Evolutionary conservation across 179 eudicot species (phyloP).

Genomic region (Vitellaria paradoxa): DNA sequence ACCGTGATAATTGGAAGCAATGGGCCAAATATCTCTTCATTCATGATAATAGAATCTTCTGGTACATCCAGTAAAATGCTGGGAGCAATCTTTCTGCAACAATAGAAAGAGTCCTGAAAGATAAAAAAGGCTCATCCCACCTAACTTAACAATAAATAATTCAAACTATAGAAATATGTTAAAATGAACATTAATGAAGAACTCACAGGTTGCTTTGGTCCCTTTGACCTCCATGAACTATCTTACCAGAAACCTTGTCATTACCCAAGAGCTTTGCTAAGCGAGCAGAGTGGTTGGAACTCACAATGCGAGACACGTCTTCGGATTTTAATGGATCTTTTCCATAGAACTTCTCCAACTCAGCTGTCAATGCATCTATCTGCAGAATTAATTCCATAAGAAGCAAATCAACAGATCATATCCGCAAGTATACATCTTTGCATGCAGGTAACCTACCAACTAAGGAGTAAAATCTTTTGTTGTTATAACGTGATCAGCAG

Average conservation of each 20-base stretch:
- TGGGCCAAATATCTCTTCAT: constrained; percentile 89
- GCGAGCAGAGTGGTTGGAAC: constrained; percentile 56
- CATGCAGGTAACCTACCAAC: constrained; percentile 40
- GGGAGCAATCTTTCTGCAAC: constrained; percentile 68
- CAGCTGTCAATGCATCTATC: constrained; percentile 58
- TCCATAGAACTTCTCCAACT: constrained; percentile 58
- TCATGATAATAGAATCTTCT: constrained; percentile 67
- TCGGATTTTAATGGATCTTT: constrained; percentile 59
- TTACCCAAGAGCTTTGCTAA: constrained; percentile 62
- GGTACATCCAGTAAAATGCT: constrained; percentile 84
- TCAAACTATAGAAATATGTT: not conserved
- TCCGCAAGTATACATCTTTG: not conserved
- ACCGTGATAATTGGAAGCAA: constrained; percentile 87
- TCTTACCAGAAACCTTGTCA: constrained; percentile 56
- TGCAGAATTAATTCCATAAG: constrained; percentile 27
- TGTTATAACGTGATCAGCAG: constrained; percentile 79
- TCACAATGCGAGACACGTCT: constrained; percentile 69
- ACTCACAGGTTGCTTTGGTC: constrained; percentile 61
- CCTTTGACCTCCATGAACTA: constrained; percentile 75
- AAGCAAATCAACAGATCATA: not conserved
- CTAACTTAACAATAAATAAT: not conserved
- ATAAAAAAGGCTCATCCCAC: not conserved
- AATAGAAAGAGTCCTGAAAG: not conserved
- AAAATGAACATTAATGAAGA: constrained; percentile 6
- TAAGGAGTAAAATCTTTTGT: constrained; percentile 71